Percentiles rank a stretch among this genome's conserved stretches.
Evolutionary conservation across 306 rosid genomes (phyloP).

Genomic region (apple (Malus domestica)): DNA sequence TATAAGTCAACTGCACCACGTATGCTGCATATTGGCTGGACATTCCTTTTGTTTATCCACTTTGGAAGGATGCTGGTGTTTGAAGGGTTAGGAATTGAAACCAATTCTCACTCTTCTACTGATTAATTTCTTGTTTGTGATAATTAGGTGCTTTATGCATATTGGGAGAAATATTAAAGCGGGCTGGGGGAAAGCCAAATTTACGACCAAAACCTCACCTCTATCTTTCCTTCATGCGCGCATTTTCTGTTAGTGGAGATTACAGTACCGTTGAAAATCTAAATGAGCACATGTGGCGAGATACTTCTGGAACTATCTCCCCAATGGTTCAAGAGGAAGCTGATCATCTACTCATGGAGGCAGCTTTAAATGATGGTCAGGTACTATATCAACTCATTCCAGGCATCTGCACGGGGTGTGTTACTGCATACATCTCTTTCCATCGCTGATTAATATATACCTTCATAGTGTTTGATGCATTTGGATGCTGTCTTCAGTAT

Average conservation of each 20-base stretch:
- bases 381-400: conserved; percentile 22
- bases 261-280: conserved; percentile 45
- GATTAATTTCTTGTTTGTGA: neutral
- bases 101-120: neutral
- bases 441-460: neutral
- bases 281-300: conserved; percentile 61
- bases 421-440: neutral
- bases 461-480: conserved; percentile 1
- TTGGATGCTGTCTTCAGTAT: neutral
- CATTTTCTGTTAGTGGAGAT: conserved; percentile 61
- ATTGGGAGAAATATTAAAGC: conserved; percentile 75
- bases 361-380: conserved; percentile 64
- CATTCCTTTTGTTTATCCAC: neutral
- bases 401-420: neutral
- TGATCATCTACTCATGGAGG: conserved; percentile 87
- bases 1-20: neutral
- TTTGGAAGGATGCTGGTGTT: neutral
- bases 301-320: conserved; percentile 61
- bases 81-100: neutral
- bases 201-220: conserved; percentile 87
- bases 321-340: conserved; percentile 59
- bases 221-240: conserved; percentile 80
- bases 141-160: conserved; percentile 63
- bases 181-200: conserved; percentile 45
- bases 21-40: neutral